These are phyloP conservation scores for Striga asiatica DNA, from an alignment of 257 asterid species.

Conservation along the genomic window DNA sequence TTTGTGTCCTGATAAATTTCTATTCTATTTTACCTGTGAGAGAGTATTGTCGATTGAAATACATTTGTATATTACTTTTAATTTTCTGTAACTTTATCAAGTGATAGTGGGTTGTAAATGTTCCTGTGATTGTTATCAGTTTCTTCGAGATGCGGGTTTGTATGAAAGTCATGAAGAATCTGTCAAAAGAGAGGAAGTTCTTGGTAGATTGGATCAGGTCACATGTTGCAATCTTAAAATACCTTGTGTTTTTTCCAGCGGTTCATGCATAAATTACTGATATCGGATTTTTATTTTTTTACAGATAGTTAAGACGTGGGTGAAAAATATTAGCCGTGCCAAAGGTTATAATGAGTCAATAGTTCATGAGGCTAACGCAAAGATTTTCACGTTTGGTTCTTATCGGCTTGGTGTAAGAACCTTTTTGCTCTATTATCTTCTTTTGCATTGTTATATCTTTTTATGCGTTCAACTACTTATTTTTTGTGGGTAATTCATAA, in stretches of 20 bases:
- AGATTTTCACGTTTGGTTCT: conserved; percentile 83
- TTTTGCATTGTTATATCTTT: not conserved
- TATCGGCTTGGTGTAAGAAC: conserved; percentile 71
- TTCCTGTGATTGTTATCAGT: conserved; percentile 37
- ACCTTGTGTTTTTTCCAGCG: not conserved
- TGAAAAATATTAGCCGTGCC: conserved; percentile 58
- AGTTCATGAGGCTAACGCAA: conserved; percentile 77
- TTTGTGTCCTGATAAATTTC: not conserved
- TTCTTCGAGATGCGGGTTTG: conserved; percentile 66
- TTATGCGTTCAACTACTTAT: not conserved
- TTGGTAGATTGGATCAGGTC: conserved; percentile 95
- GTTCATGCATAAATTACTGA: conserved; percentile 21
- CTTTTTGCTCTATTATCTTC: conserved; percentile 4
- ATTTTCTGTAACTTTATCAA: not conserved
- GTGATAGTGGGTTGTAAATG: not conserved
- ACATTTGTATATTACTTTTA: not conserved
- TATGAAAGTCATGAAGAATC: conserved; percentile 88
- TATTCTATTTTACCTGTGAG: too few species aligned
- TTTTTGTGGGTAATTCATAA: too few species aligned
- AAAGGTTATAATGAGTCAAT: conserved; percentile 65
- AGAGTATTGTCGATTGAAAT: not conserved
- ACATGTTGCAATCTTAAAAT: conserved; percentile 5
- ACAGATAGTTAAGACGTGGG: conserved; percentile 88
- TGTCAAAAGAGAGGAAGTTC: conserved; percentile 84
- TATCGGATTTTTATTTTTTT: conserved; percentile 11